Percentiles rank a stretch among this genome's conserved stretches.
These are phyloP conservation scores for Striga asiatica DNA, from an alignment of 257 asterid species.

Conservation along the genomic window DNA sequence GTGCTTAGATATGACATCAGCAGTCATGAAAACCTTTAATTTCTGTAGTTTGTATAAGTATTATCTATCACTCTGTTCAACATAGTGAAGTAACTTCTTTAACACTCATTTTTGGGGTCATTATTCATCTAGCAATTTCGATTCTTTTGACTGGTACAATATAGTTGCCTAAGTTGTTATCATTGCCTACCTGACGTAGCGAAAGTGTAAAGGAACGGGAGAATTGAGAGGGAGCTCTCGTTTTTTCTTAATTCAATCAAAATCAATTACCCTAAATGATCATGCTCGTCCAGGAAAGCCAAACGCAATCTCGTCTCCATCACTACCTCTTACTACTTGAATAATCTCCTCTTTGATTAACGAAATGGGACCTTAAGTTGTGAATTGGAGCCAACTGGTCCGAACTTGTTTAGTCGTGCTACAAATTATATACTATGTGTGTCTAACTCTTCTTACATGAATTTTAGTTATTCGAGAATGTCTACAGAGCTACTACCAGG, in stretches of 20 bases:
- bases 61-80: neutral
- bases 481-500: slow-evolving; percentile 57
- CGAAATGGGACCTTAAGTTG: neutral
- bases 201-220: too few species aligned
- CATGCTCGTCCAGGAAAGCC: too few species aligned
- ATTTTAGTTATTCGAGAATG: slow-evolving; percentile 80
- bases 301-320: too few species aligned
- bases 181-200: too few species aligned
- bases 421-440: slow-evolving; percentile 5
- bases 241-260: too few species aligned
- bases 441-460: slow-evolving; percentile 13
- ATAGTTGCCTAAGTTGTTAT: slow-evolving; percentile 1
- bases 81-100: neutral
- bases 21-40: slow-evolving; percentile 7
- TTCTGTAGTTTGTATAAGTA: neutral
- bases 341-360: neutral
- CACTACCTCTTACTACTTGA: neutral
- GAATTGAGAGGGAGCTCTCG: too few species aligned
- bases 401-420: neutral
- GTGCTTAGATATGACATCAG: slow-evolving; percentile 9
- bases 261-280: too few species aligned
- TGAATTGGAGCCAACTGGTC: neutral
- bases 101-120: neutral
- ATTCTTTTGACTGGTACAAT: slow-evolving; percentile 1
- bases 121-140: neutral